phyloP scores from a whole-genome alignment of 306 rosid species.

The Luffa acutangula region DNA sequence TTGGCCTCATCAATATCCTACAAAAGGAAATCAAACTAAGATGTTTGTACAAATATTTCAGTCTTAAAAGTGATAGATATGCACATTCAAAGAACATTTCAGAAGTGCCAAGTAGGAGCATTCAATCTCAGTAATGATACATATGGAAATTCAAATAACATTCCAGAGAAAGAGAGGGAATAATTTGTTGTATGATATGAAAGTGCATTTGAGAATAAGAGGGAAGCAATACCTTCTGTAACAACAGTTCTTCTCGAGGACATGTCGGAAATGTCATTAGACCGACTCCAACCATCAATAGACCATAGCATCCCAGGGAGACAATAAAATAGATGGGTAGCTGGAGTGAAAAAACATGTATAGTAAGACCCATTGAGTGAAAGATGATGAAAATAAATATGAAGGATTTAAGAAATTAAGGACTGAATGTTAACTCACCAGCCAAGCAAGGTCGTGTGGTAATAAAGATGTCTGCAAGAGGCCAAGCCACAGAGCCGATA shows the following conservation, averaged over 20 bases:
- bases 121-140: not conserved
- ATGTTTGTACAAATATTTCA: not conserved
- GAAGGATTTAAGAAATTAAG: not conserved
- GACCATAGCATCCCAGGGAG: constrained; percentile 85
- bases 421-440: constrained; percentile 39
- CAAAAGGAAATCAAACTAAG: constrained; percentile 7
- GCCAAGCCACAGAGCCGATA: constrained; percentile 68
- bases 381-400: not conserved
- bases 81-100: not conserved
- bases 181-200: not conserved
- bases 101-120: not conserved
- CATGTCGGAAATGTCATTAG: constrained; percentile 76
- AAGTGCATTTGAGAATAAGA: not conserved
- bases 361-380: constrained; percentile 10
- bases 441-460: constrained; percentile 56
- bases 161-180: not conserved
- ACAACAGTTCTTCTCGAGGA: constrained; percentile 60
- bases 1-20: constrained; percentile 77
- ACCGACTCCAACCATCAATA: constrained; percentile 90
- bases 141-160: not conserved
- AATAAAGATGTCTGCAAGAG: constrained; percentile 44
- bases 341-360: constrained; percentile 28
- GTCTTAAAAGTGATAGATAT: not conserved
- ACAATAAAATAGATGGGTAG: constrained; percentile 70
- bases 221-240: constrained; percentile 48